Evolutionary conservation across 129 eudicot species (phyloP), one percentile per base, ranked within the genome.

Genomic region (Tagetes erecta): DNA sequence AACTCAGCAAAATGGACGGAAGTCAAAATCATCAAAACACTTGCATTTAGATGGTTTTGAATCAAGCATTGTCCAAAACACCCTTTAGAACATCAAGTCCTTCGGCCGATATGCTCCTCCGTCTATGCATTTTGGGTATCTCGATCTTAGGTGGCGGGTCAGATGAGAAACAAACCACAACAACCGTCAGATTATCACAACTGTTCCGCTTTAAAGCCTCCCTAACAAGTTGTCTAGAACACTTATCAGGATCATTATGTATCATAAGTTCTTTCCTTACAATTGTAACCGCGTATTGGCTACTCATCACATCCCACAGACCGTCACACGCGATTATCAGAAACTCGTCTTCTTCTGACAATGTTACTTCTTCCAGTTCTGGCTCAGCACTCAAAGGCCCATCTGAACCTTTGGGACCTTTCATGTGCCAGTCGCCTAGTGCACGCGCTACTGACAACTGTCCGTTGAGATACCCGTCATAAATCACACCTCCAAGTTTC

Each of bases 401-500:
- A 53, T 62, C 81, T 7, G 95, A 82, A 13, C 92, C 97, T 75
- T 86, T 86, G 37, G 95, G 78, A n/a, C 92, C 95, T 67, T 91
- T 91, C 92, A 91, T 82, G 88, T 91, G 92, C 97, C 97, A 91
- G 71, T 91, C 97, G 4, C 97, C 97, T 5, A 91, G 86, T 8
- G 97, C 97, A 13, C 97, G 92, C 5, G 97, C 88, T 67, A 91
- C 97, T 4, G 97, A 91, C 50, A 91, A 83, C 68, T 88, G 96
- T 11, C 97, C 97, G 8, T 91, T 83, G 27, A 91, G 89, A 71
- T 91, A 91, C 1, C 97, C 97, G 55, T 91, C 97, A 8, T 88
- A 86, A 14, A 91, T 86, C 31, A 81, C 86, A 3, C 97, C 97
- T 20, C 97, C 97, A 0, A 91, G 82, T 69, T 86, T 88, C 72